Conservation (phyloP, 176 grass and related monocot species). For the Alopecurus myosuroides region DNA sequence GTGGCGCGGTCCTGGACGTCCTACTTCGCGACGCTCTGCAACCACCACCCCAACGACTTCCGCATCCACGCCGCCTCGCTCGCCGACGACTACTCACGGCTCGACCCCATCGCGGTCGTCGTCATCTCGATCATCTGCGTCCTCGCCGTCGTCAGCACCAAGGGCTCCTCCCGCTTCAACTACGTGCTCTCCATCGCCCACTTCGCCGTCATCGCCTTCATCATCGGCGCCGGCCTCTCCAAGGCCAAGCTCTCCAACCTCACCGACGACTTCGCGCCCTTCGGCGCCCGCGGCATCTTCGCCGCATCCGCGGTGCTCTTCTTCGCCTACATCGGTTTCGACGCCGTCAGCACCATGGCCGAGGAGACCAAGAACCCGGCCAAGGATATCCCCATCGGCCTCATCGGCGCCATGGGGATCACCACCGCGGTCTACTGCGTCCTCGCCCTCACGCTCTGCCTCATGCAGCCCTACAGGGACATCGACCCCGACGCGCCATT, state of each 20-base stretch:
- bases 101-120: constrained; percentile 79
- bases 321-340: constrained; percentile 91
- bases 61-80: constrained; percentile 63
- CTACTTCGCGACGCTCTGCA: constrained; percentile 79
- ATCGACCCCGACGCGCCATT: constrained; percentile 63
- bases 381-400: constrained; percentile 69
- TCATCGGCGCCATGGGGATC: constrained; percentile 68
- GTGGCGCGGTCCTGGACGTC: constrained; percentile 85
- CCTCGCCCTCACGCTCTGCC: constrained; percentile 61
- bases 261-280: constrained; percentile 42
- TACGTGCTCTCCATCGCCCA: constrained; percentile 75
- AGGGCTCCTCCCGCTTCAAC: constrained; percentile 90
- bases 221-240: constrained; percentile 55
- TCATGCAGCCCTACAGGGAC: constrained; percentile 47
- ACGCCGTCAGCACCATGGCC: constrained; percentile 86
- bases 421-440: constrained; percentile 46
- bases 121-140: constrained; percentile 52
- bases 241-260: constrained; percentile 44
- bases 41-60: constrained; percentile 61
- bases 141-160: constrained; percentile 60
- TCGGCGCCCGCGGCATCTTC: constrained; percentile 59
- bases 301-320: constrained; percentile 72
- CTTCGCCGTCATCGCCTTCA: constrained; percentile 61
- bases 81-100: constrained; percentile 44
- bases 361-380: constrained; percentile 83